Evolutionary conservation across 371 early-diverging fungal genomes (phyloP).

Genomic region (Mortierella sp.): DNA sequence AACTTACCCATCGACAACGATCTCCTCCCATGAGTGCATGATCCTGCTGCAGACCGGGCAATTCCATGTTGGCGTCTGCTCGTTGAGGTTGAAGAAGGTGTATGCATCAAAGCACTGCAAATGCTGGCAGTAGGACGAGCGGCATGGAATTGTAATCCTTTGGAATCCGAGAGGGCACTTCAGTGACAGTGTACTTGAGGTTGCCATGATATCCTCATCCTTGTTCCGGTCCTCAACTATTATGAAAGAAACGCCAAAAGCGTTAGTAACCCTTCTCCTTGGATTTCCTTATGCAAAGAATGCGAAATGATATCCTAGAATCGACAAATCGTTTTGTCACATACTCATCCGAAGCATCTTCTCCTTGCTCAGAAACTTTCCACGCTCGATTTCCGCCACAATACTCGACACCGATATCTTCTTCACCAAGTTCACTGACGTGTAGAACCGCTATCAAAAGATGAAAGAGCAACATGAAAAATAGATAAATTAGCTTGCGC

Average conservation of each 20-base stretch:
- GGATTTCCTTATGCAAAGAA: background rate
- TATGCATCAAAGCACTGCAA: conserved; percentile 83
- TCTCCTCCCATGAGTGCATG: conserved; percentile 71
- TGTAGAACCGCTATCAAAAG: conserved; percentile 61
- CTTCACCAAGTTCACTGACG: conserved; percentile 62
- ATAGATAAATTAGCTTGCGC: background rate
- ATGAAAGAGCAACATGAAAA: background rate
- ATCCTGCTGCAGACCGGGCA: conserved; percentile 79
- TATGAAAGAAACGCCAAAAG: background rate
- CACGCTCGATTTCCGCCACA: conserved; percentile 60
- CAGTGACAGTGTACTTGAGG: conserved; percentile 66
- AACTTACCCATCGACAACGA: conserved; percentile 70
- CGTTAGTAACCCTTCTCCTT: background rate
- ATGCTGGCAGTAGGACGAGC: conserved; percentile 74
- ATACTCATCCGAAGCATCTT: conserved; percentile 63
- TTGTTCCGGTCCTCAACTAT: conserved; percentile 57
- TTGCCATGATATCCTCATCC: conserved; percentile 68
- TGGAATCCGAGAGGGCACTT: conserved; percentile 74
- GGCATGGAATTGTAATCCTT: conserved; percentile 74
- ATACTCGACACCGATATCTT: conserved; percentile 59
- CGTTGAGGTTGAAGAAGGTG: conserved; percentile 78
- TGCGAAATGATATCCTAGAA: background rate
- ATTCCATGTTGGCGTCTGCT: conserved; percentile 77
- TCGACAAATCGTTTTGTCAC: conserved; percentile 14
- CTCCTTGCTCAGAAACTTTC: conserved; percentile 62